Base-by-base conservation (phyloP, 2,329 filamentous ascomycete species). In the Monosporascus cannonballus region DNA sequence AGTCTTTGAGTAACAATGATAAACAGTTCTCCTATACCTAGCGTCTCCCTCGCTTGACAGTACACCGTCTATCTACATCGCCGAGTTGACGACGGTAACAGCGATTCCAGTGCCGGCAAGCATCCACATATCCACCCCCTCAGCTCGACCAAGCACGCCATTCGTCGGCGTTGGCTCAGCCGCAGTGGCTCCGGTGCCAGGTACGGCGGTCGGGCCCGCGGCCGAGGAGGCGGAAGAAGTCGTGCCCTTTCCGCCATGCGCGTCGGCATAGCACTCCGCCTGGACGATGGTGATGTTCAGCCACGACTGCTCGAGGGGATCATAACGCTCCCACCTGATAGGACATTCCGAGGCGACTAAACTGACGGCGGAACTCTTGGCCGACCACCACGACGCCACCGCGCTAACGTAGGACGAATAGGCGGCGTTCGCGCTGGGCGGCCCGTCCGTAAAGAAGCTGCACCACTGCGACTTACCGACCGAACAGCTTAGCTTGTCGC, bases 341-440 rank as follows among this genome's bases (percentile, higher is more conserved):
- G 54, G 48, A 24, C 54, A 56, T 6, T 54, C 48, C 15, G 27
- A 30, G 25, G 51, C 47, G n/a, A 54, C 25, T 17, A 25, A 17
- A 17, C 36, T 30, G 20, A 37, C 41, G 3, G 51, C 34, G n/a
- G 36, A 25, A 49, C 48, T 54, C 34, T 48, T 38, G 8, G 46
- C 45, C 18, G 36, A 20, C 54, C 51, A 56, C n/a, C 37, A 56
- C 22, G 46, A 46, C 20, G 49, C 49, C 8, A 42, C 54, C 3
- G 41, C 49, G 45, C 52, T 51, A 8, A 25, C 49, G 45, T 52
- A 50, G 3, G 49, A 51, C 14, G 46, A 54, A 24, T 51, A 56
- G 34, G 18, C 54, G 20, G 36, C 37, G 39, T 41, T 45, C 2
- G 54, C 49, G 9, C 20, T 18, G 20, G 39, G 18, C 4, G 54